Percentiles rank a stretch among this genome's conserved stretches.
These are phyloP conservation scores for Platanus orientalis DNA, from an alignment of 164 flowering plant genomes.

Conservation along the genomic window DNA sequence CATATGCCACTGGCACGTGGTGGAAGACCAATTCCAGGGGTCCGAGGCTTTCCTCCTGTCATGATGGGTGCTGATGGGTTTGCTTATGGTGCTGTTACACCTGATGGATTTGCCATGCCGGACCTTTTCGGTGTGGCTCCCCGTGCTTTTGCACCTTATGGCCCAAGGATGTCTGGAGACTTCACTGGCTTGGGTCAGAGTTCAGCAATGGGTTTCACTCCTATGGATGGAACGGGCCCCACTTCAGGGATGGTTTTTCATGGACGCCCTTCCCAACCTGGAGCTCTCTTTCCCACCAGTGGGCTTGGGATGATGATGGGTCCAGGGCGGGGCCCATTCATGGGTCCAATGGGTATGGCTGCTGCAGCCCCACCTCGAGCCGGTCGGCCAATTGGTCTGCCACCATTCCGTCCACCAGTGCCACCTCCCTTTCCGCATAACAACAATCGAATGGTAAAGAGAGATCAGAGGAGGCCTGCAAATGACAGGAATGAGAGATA, in stretches of 20 bases:
- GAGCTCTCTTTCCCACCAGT: constrained; percentile 52
- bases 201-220: constrained; percentile 26
- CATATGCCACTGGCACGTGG: constrained; percentile 71
- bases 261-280: constrained; percentile 70
- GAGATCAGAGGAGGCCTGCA: constrained; percentile 51
- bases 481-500: constrained; percentile 43
- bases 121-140: constrained; percentile 68
- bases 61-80: constrained; percentile 90
- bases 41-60: constrained; percentile 81
- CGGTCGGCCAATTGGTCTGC: constrained; percentile 49
- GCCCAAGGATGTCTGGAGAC: constrained; percentile 75
- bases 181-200: constrained; percentile 35
- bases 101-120: constrained; percentile 72
- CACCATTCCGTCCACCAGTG: constrained; percentile 41
- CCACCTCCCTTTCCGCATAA: constrained; percentile 41
- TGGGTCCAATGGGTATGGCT: constrained; percentile 64
- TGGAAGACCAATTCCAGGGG: constrained; percentile 72
- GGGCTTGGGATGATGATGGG: constrained; percentile 97
- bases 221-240: constrained; percentile 36
- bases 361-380: constrained; percentile 31
- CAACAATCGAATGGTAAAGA: constrained; percentile 30
- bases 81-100: constrained; percentile 59
- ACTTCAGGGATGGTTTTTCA: constrained; percentile 75
- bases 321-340: constrained; percentile 74
- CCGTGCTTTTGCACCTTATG: constrained; percentile 76